These are phyloP conservation scores for Eucalyptus pauciflora DNA, from an alignment of 345 rosid genomes.

Conservation along the genomic window DNA sequence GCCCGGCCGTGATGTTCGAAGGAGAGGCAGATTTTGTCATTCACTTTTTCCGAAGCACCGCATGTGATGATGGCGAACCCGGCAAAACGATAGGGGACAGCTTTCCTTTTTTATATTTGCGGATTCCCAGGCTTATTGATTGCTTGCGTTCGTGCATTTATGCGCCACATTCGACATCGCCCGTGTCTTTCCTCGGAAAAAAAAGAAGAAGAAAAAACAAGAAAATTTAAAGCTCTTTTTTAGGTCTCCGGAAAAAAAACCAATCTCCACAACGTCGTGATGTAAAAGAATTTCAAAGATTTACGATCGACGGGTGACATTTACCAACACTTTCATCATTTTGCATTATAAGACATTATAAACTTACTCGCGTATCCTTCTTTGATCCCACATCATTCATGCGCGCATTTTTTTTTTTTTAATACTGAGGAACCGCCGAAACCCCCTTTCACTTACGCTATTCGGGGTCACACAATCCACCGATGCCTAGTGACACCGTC, in stretches of 20 bases:
- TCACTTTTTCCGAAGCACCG: neutral
- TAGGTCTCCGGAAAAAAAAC: neutral
- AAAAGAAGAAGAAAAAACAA: neutral
- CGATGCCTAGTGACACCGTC: too few relatives aligned
- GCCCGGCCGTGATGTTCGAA: neutral
- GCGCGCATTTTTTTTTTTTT: neutral
- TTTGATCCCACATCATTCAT: neutral
- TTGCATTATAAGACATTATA: too few relatives aligned
- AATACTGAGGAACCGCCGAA: too few relatives aligned
- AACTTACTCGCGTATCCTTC: too few relatives aligned
- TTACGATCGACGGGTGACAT: neutral
- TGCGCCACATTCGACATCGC: neutral
- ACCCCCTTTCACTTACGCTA: too few relatives aligned
- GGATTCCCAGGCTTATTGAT: neutral
- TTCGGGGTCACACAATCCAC: too few relatives aligned
- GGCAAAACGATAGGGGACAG: neutral
- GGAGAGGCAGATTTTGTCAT: neutral
- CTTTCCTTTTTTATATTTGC: neutral
- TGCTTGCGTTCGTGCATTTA: neutral
- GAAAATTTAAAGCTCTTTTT: neutral
- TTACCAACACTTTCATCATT: too few relatives aligned
- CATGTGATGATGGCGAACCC: neutral
- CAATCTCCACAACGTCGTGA: rapidly evolving
- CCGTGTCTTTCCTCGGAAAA: neutral
- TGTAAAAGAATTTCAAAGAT: neutral